Evolutionary conservation across 805 yeast species (phyloP).

Genomic region (Huiozyma naganishii): DNA sequence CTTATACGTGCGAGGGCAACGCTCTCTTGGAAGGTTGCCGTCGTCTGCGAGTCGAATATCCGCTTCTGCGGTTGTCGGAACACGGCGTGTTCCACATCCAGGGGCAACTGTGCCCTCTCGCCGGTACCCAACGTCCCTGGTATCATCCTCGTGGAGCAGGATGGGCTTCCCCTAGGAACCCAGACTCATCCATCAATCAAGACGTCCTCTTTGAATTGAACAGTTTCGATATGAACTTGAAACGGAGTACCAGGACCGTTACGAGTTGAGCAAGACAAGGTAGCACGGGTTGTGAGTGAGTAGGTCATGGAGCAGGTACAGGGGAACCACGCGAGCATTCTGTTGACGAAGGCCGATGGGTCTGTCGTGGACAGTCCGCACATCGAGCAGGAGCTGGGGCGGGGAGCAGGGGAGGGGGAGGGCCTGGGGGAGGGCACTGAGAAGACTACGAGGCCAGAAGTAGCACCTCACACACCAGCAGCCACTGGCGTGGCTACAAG

Average conservation of each 20-base stretch:
- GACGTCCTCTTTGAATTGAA: too few relatives aligned
- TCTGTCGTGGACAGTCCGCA: not conserved
- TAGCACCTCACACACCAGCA: not conserved
- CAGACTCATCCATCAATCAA: too few relatives aligned
- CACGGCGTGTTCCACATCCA: constrained; percentile 3
- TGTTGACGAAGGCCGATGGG: constrained; percentile 18
- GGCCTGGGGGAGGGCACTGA: not conserved
- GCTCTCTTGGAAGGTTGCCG: constrained; percentile 36
- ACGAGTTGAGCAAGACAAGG: too few relatives aligned
- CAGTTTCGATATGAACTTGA: too few relatives aligned
- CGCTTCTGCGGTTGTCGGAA: constrained; percentile 33
- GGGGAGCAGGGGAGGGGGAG: not conserved
- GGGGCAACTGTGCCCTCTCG: too few relatives aligned
- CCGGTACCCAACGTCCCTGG: too few relatives aligned
- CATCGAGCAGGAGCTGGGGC: not conserved
- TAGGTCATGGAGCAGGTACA: not conserved
- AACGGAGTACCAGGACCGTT: too few relatives aligned
- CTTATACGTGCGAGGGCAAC: constrained; percentile 18
- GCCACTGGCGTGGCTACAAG: not conserved
- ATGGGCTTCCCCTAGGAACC: too few relatives aligned
- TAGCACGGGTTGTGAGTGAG: too few relatives aligned
- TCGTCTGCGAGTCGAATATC: constrained; percentile 34
- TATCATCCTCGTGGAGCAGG: too few relatives aligned
- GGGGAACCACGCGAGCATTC: constrained; percentile 13
- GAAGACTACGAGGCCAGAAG: not conserved